A percentile compares a stretch with the other conserved stretches of the same genome.
Conservation (phyloP, 306 rosid genomes). For the Dryas alaskensis region DNA sequence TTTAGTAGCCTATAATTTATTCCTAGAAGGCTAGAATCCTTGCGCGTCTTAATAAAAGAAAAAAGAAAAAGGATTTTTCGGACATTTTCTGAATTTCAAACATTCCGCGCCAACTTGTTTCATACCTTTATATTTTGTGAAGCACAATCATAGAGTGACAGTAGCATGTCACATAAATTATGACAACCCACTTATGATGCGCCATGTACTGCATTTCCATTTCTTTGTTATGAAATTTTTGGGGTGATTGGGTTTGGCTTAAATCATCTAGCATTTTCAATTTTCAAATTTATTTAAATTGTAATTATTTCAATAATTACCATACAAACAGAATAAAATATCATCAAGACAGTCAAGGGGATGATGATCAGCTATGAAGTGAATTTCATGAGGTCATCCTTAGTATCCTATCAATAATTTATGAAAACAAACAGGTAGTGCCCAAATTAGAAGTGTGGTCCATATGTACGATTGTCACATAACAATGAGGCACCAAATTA, state of each 20-base stretch:
- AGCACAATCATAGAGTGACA: constrained; percentile 17
- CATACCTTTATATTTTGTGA: not conserved
- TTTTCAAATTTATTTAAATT: no score
- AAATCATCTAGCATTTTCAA: no score
- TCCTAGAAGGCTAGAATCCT: not conserved
- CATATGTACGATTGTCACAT: not conserved
- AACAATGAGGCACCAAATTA: not conserved
- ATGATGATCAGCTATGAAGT: no score
- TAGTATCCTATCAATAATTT: no score
- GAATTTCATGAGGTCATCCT: not conserved
- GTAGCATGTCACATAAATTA: not conserved
- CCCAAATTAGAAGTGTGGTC: no score
- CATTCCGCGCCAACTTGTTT: constrained; percentile 38
- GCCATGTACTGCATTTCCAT: not conserved
- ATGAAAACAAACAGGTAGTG: no score
- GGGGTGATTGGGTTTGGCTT: no score
- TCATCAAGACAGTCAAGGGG: no score
- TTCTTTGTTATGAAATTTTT: no score
- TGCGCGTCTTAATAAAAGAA: not conserved
- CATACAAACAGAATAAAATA: no score
- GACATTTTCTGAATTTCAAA: constrained; percentile 38
- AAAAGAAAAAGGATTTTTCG: not conserved
- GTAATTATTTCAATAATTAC: no score
- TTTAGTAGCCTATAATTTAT: not conserved
- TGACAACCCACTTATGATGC: constrained; percentile 6